Conservation (phyloP, 805 yeast species). For the Suhomyces pyralidae region DNA sequence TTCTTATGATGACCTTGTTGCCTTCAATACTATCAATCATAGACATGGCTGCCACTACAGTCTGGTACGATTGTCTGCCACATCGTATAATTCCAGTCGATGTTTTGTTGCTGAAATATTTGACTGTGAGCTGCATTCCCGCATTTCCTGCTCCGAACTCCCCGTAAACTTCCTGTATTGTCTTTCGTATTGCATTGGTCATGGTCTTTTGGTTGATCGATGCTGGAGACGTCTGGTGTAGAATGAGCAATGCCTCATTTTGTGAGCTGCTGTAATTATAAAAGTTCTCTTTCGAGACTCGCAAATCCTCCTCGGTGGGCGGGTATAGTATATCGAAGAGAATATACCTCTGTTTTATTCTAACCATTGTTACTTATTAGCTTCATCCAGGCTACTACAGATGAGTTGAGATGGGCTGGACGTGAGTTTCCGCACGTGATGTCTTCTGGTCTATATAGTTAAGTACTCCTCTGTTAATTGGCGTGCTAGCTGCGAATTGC, state of each 20-base stretch:
- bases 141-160: constrained; percentile 71
- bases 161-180: constrained; percentile 67
- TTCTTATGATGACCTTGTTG: constrained; percentile 51
- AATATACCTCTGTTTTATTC: constrained; percentile 81
- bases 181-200: constrained; percentile 50
- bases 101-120: constrained; percentile 78
- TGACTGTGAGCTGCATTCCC: constrained; percentile 57
- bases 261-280: constrained; percentile 25
- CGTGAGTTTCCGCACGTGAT: not conserved
- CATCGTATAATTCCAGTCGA: constrained; percentile 83
- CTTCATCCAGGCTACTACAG: not conserved
- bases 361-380: constrained; percentile 56
- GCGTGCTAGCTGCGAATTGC: constrained; percentile 65
- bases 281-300: constrained; percentile 15
- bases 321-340: constrained; percentile 79
- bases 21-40: constrained; percentile 52
- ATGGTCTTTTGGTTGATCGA: constrained; percentile 49
- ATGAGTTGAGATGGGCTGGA: not conserved
- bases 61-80: constrained; percentile 58
- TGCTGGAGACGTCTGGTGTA: constrained; percentile 52
- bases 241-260: constrained; percentile 38
- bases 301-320: constrained; percentile 19
- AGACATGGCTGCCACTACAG: constrained; percentile 65
- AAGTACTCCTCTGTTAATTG: constrained; percentile 64
- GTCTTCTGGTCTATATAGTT: constrained; percentile 27